phyloP scores from a whole-genome alignment of 208 protist species.

The Leishmania amazonensis region DNA sequence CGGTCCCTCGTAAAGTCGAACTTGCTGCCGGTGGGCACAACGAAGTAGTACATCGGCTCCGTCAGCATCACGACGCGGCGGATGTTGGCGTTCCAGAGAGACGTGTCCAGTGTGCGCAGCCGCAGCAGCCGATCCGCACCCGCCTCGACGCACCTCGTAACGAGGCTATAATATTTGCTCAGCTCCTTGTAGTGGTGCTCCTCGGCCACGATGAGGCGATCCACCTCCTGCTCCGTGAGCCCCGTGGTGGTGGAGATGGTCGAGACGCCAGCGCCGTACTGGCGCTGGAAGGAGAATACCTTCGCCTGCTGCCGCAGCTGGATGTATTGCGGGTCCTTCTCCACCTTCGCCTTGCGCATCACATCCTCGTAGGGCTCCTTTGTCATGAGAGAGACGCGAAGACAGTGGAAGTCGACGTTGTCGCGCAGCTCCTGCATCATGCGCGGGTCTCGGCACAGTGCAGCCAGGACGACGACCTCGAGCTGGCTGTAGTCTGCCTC shows the following conservation, averaged over 20 bases:
- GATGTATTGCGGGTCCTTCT: conserved; percentile 86
- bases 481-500: conserved; percentile 92
- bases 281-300: conserved; percentile 92
- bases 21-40: conserved; percentile 86
- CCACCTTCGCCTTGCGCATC: conserved; percentile 78
- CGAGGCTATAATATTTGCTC: conserved; percentile 76
- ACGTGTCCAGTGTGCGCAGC: conserved; percentile 72
- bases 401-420: conserved; percentile 91
- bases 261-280: conserved; percentile 86
- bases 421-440: conserved; percentile 90
- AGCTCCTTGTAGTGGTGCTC: conserved; percentile 89
- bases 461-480: conserved; percentile 90
- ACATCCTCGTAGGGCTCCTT: conserved; percentile 91
- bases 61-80: conserved; percentile 80
- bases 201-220: conserved; percentile 83
- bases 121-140: conserved; percentile 76
- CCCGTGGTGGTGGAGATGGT: conserved; percentile 88
- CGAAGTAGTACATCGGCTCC: conserved; percentile 86
- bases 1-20: conserved; percentile 87
- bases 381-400: conserved; percentile 88
- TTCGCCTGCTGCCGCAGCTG: conserved; percentile 93
- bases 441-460: conserved; percentile 77
- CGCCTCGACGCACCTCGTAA: conserved; percentile 77
- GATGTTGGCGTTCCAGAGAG: conserved; percentile 57
- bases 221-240: conserved; percentile 85